A percentile compares a stretch with the other conserved stretches of the same genome.
These are phyloP conservation scores for Spergularia bocconei DNA, from an alignment of 148 eudicot genomes.

Conservation along the genomic window DNA sequence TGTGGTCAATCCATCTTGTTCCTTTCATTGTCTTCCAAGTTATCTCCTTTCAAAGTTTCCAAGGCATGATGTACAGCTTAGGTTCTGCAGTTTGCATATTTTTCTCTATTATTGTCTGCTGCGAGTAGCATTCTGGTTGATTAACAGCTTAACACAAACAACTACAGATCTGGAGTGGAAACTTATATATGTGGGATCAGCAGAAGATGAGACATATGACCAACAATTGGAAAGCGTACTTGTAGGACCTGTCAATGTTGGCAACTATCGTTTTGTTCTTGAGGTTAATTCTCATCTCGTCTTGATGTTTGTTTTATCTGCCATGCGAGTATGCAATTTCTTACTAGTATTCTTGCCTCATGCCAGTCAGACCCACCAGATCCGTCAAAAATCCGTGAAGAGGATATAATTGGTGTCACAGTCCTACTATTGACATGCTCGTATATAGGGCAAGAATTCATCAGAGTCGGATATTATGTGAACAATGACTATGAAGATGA, in stretches of 20 bases:
- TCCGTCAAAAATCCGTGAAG: constrained; percentile 83
- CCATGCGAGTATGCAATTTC: neutral
- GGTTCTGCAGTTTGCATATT: neutral
- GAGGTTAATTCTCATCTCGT: constrained; percentile 43
- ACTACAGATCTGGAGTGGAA: constrained; percentile 89
- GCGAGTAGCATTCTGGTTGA: neutral
- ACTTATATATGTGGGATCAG: constrained; percentile 90
- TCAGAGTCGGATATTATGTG: constrained; percentile 87
- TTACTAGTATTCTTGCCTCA: neutral
- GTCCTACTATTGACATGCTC: constrained; percentile 85
- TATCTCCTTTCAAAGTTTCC: neutral
- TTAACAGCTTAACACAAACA: neutral
- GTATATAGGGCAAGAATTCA: constrained; percentile 80
- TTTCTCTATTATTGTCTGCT: neutral
- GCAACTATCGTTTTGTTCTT: constrained; percentile 88
- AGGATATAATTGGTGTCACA: constrained; percentile 85
- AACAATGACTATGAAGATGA: constrained; percentile 89
- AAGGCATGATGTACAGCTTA: neutral
- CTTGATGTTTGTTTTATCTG: neutral
- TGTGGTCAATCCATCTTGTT: neutral
- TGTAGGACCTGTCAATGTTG: constrained; percentile 92
- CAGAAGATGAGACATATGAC: constrained; percentile 94
- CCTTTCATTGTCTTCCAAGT: neutral
- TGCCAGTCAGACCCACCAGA: constrained; percentile 90
- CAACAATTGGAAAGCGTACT: constrained; percentile 92